Evolutionary conservation across 371 early-diverging fungal genomes (phyloP), one percentile per base, ranked within the genome.

Genomic region (Mortierella polycephala): DNA sequence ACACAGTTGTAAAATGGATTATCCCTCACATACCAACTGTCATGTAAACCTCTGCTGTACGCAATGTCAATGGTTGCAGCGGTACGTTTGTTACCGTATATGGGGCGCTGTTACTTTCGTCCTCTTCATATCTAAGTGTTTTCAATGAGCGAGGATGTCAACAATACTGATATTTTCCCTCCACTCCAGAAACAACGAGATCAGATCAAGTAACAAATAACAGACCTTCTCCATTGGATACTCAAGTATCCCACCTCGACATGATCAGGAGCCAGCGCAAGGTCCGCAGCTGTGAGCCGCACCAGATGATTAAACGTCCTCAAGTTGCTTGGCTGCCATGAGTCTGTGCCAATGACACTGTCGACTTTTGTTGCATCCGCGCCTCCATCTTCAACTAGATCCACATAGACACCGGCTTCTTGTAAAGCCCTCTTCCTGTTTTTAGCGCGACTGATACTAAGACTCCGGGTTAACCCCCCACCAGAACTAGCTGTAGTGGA

Each of bases 181-280:
- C 30, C 30, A 30, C n/a, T n/a, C n/a, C n/a, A 4, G 30, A 30
- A 30, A 30, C 30, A 30, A 30, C 30, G 4, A 30, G 30, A 30
- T 44, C 3, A n/a, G 9, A 11, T 21, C 5, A 41, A 9, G 7
- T 3, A 9, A 5, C 12, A 47, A 41, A 11, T 7, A 18, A 52
- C 60, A 46, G 21, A 71, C 76, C 76, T 71, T 50, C 68, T 64
- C 80, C 80, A 79, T 8, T 46, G 55, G 53, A 79, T 60, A 13
- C 65, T 65, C 60, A 79, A 41, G 52, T 57, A 69, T 2, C 80
- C 80, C n/a, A 79, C 53, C 1, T 79, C 74, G 18, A 79, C 50
- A n/a, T 79, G 74, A 6, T 79, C 80, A 20, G 74, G 80, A 0
- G 64, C 73, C 37, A 73, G 14, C 20, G 69, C 80, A 16, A 60